Evolutionary conservation across 2,329 filamentous ascomycete species (phyloP).

Genomic region (Botrytis tulipae): DNA sequence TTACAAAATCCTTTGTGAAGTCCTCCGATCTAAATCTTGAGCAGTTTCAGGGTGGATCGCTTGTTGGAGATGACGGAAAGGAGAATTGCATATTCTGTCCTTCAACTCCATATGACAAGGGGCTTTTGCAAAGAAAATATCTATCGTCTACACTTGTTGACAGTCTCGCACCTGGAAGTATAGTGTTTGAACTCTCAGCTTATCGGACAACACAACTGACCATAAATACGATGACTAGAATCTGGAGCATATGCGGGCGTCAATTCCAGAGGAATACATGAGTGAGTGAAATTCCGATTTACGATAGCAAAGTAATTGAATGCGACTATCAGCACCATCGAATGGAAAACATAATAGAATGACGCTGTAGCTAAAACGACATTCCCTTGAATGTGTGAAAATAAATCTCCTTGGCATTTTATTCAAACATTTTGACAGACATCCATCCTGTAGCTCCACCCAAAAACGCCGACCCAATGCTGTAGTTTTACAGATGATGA

Average conservation of each 20-base stretch:
- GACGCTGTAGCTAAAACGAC: neutral
- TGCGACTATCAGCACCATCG: neutral
- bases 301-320: neutral
- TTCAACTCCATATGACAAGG: neutral
- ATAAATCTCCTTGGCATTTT: neutral
- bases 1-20: neutral
- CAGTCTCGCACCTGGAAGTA: neutral
- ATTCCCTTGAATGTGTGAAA: neutral
- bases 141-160: neutral
- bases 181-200: neutral
- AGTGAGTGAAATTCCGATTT: no score
- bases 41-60: neutral
- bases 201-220: neutral
- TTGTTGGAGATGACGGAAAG: neutral
- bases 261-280: neutral
- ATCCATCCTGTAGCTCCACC: neutral
- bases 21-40: neutral
- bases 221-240: neutral
- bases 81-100: neutral
- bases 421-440: neutral
- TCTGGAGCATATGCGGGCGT: neutral
- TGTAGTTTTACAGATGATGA: constrained; percentile 9
- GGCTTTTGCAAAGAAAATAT: neutral
- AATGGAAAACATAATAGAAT: neutral
- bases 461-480: constrained; percentile 5